Conservation (phyloP, 2,329 filamentous ascomycete species). For the Verticillium albo-atrum region DNA sequence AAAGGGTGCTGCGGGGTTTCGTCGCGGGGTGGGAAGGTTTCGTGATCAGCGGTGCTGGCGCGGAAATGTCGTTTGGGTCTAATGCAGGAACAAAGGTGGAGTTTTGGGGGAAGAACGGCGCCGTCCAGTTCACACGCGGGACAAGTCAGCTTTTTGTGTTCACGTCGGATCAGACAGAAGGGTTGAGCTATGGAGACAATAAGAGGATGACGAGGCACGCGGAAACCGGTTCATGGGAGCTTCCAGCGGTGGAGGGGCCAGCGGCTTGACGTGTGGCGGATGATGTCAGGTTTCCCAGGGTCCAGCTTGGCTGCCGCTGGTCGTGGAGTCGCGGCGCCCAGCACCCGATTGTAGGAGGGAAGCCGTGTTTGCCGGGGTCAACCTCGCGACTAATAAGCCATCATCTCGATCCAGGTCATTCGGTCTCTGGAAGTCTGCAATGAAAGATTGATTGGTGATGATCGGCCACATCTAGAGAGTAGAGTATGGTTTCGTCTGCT, state of each 20-base stretch:
- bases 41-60: neutral
- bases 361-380: neutral
- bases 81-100: conserved; percentile 2
- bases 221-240: neutral
- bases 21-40: neutral
- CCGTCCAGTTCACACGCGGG: neutral
- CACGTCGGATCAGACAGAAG: neutral
- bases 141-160: neutral
- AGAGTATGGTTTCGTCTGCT: no score
- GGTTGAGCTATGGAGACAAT: neutral
- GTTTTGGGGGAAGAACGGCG: neutral
- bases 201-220: neutral
- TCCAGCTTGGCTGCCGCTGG: neutral
- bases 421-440: no score
- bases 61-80: neutral
- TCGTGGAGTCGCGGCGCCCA: neutral
- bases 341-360: neutral
- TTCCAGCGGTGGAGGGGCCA: neutral
- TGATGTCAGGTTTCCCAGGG: neutral
- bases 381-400: no score
- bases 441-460: no score
- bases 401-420: no score
- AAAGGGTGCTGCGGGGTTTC: neutral
- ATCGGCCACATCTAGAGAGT: no score
- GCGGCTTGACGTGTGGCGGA: neutral